Percentiles rank a stretch among this genome's conserved stretches.
phyloP scores from a whole-genome alignment of 768 basidiomycete species.

The Royoungia palumana region DNA sequence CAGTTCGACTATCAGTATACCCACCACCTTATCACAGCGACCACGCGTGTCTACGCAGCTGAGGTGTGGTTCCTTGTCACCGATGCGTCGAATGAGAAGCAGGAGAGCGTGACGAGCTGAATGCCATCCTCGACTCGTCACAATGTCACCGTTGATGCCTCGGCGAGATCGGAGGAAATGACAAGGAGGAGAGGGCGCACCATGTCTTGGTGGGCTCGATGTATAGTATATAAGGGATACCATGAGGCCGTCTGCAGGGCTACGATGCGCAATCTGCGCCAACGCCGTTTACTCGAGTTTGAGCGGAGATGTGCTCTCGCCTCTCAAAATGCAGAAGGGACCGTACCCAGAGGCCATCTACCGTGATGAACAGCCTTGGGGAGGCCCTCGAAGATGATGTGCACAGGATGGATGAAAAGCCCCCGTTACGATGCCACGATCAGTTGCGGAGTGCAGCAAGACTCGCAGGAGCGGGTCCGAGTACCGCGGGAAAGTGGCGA shows the following conservation, averaged over 20 bases:
- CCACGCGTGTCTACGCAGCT: neutral
- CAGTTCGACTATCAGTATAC: constrained; percentile 27
- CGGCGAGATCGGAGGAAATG: constrained; percentile 14
- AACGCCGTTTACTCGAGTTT: constrained; percentile 17
- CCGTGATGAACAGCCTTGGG: no score
- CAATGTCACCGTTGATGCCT: constrained; percentile 20
- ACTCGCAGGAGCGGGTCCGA: constrained; percentile 11
- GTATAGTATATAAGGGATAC: no score
- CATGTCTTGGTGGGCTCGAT: neutral
- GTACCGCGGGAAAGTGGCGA: constrained; percentile 8
- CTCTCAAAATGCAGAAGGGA: neutral
- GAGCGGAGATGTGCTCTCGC: neutral
- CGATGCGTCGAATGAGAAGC: neutral
- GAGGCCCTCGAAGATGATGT: no score
- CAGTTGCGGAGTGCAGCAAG: no score
- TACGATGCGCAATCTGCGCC: constrained; percentile 4
- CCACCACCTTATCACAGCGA: constrained; percentile 7
- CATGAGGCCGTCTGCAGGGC: no score
- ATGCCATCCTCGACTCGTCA: constrained; percentile 22
- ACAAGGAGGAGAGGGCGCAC: neutral
- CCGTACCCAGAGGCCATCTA: constrained; percentile 3
- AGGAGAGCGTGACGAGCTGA: neutral
- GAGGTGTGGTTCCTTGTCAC: neutral
- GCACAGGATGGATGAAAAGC: no score
- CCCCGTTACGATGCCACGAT: no score